Conservation (phyloP, 371 early-diverging fungal genomes). For the Mucor irregularis region DNA sequence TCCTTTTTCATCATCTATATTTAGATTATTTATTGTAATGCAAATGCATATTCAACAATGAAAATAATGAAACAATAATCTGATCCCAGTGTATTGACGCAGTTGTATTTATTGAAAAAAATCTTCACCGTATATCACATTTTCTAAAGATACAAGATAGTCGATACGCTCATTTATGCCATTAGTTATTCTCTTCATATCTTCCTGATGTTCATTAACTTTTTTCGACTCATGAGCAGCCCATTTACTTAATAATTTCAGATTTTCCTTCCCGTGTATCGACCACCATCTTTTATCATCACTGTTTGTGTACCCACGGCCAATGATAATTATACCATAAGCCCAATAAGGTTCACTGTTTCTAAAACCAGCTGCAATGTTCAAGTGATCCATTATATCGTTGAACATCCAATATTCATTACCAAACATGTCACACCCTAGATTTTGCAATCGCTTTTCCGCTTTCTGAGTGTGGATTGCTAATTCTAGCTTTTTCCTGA, state of each 20-base stretch:
- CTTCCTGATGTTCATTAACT: neutral
- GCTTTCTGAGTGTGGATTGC: conserved; percentile 6
- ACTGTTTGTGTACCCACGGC: conserved; percentile 27
- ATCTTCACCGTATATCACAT: conserved; percentile 30
- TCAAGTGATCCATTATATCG: conserved; percentile 29
- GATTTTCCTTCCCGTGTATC: conserved; percentile 25
- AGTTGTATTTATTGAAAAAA: conserved; percentile 11
- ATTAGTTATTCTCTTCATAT: neutral
- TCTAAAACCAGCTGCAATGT: conserved; percentile 11
- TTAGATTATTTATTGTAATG: too few relatives aligned
- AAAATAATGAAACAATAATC: too few relatives aligned
- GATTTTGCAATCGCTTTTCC: conserved; percentile 21
- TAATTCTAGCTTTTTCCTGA: conserved; percentile 14
- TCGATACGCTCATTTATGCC: conserved; percentile 13
- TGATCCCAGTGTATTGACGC: too few relatives aligned
- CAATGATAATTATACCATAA: conserved; percentile 37
- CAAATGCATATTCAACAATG: too few relatives aligned
- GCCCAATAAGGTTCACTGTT: conserved; percentile 41
- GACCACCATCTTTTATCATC: conserved; percentile 30
- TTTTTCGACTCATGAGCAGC: conserved; percentile 1
- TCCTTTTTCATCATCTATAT: too few relatives aligned
- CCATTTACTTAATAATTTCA: conserved; percentile 23
- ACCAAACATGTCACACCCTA: conserved; percentile 25
- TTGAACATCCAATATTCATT: conserved; percentile 48
- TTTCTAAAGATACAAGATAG: conserved; percentile 24